A percentile compares a stretch with the other conserved stretches of the same genome.
Evolutionary conservation across 352 stramenopile species (phyloP).

Genomic region (Phytophthora ohioensis): DNA sequence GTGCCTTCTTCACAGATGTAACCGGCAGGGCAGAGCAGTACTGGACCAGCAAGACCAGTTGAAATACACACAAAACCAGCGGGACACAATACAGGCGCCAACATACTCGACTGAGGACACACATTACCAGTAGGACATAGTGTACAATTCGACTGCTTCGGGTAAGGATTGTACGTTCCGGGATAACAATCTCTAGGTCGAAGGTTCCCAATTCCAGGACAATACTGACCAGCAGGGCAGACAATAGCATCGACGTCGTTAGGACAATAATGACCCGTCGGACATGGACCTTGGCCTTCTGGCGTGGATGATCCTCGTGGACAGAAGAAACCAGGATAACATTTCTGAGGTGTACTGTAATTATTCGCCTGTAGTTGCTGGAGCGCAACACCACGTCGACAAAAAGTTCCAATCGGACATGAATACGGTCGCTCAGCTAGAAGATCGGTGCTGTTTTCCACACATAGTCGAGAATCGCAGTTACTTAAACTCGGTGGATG

Average conservation of each 20-base stretch:
- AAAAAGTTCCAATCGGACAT: slow-evolving; percentile 95
- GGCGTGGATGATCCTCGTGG: slow-evolving; percentile 91
- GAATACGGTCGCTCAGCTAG: slow-evolving; percentile 93
- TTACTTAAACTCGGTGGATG: slow-evolving; percentile 61
- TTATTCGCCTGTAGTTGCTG: slow-evolving; percentile 79
- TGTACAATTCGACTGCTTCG: slow-evolving; percentile 92
- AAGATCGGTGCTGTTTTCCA: slow-evolving; percentile 51
- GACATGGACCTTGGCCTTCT: slow-evolving; percentile 94
- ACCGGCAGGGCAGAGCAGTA: slow-evolving; percentile 93
- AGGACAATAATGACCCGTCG: slow-evolving; percentile 96
- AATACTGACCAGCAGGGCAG: slow-evolving; percentile 95
- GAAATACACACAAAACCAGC: slow-evolving; percentile 97
- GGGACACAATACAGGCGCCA: slow-evolving; percentile 85
- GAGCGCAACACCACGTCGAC: slow-evolving; percentile 84
- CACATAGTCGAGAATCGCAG: slow-evolving; percentile 63
- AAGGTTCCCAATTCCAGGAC: slow-evolving; percentile 95
- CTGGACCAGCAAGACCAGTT: slow-evolving; percentile 90
- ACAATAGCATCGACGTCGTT: slow-evolving; percentile 89
- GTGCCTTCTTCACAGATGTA: slow-evolving; percentile 96
- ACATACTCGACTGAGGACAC: slow-evolving; percentile 90
- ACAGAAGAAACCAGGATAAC: slow-evolving; percentile 97
- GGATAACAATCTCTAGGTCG: slow-evolving; percentile 92
- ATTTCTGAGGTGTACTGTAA: slow-evolving; percentile 95
- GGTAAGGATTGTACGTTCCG: slow-evolving; percentile 92
- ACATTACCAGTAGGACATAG: slow-evolving; percentile 95